These are phyloP conservation scores for Petunia hybrid DNA, from an alignment of 305 asterid species.

Conservation along the genomic window DNA sequence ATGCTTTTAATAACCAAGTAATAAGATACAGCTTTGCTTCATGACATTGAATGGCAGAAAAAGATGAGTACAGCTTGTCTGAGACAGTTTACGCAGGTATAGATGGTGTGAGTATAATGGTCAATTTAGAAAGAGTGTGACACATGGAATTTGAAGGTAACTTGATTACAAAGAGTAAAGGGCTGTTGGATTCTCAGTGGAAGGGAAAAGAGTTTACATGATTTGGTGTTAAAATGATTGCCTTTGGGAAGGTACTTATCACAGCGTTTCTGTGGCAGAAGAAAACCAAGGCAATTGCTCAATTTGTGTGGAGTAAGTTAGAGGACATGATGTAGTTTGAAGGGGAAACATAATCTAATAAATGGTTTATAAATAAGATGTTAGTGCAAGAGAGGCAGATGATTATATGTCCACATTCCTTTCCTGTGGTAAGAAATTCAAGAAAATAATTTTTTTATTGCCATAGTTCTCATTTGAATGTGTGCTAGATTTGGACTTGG, in stretches of 20 bases:
- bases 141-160: constrained; percentile 1
- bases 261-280: neutral
- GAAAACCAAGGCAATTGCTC: neutral
- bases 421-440: neutral
- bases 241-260: neutral
- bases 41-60: neutral
- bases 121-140: neutral
- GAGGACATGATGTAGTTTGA: constrained; percentile 14
- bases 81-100: neutral
- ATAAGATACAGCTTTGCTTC: neutral
- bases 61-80: neutral
- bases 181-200: neutral
- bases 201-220: neutral
- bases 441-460: neutral
- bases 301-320: constrained; percentile 1
- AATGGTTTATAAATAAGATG: neutral
- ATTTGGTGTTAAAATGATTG: neutral
- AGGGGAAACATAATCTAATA: neutral
- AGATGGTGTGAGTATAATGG: neutral
- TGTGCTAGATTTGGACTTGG: neutral
- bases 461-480: constrained; percentile 7
- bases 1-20: neutral
- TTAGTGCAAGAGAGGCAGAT: neutral
- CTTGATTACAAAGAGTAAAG: neutral
- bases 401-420: constrained; percentile 6